Evolutionary conservation across 208 protist species (phyloP), one percentile per base, ranked within the genome.

Genomic region (Leishmania aethiopica): DNA sequence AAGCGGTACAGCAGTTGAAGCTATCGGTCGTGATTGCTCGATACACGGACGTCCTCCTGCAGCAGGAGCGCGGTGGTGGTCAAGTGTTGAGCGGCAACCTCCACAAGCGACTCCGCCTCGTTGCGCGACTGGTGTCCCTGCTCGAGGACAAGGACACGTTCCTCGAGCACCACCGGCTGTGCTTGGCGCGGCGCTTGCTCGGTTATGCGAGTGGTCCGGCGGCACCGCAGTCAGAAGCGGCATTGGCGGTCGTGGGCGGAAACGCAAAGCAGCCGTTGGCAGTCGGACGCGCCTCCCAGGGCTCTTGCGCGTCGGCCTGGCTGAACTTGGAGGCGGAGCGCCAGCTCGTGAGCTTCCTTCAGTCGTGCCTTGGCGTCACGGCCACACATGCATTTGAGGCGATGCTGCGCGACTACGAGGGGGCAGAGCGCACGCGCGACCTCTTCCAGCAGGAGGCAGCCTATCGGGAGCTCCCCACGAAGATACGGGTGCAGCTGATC

Each of bases 381-480:
- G 74, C 79, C 71, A 86, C 87, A 6, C 81, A 90, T 73, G 85
- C 82, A 51, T 80, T 96, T 25, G 90, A 92, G 75, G 85, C 85
- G n/a, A 96, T 96, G 91, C 73, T 96, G 73, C 90, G 89, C 40
- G 93, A 96, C 79, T 86, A 88, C 75, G 86, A 87, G 64, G 82
- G 71, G 35, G 89, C 80, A 45, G 67, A 77, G 64, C 74, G 59
- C 75, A 82, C 76, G 32, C 74, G 78, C 19, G 82, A 82, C 6
- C 75, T 71, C 60, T 94, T 94, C 60, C 57, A 75, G 35, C 71
- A 83, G 62, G 89, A 86, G 37, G 19, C 51, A 5, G 76, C 59
- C 11, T 88, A 86, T 55, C 28, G 42, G 7, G 42, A 25, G 35
- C 80, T 93, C 66, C 55, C 53, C 4, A 78, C 89, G 22, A 85